These are phyloP conservation scores for Pseudonectria foliicola DNA, from an alignment of 2,329 filamentous ascomycete species.

Conservation along the genomic window DNA sequence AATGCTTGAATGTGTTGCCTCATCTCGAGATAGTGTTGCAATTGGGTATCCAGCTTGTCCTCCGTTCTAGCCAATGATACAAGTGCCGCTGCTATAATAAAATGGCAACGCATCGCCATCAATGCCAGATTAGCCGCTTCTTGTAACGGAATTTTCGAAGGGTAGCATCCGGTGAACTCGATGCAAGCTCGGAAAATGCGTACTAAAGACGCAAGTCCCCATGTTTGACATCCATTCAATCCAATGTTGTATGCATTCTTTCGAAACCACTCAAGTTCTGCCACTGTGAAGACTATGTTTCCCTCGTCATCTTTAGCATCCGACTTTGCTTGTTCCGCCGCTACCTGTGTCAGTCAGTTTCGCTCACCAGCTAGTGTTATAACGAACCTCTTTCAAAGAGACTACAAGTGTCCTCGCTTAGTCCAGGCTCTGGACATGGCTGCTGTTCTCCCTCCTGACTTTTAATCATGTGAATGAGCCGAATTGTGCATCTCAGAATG, in stretches of 20 bases:
- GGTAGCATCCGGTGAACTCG: conserved; percentile 44
- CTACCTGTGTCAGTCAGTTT: conserved; percentile 13
- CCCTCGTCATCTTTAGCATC: conserved; percentile 32
- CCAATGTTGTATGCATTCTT: conserved; percentile 75
- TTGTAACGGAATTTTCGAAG: conserved; percentile 35
- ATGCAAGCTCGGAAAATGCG: conserved; percentile 50
- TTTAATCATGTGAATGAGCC: conserved; percentile 38
- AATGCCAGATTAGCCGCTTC: conserved; percentile 43
- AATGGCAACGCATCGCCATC: conserved; percentile 63
- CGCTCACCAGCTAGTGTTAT: conserved; percentile 2
- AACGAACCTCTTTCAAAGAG: conserved; percentile 37
- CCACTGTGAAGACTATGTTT: conserved; percentile 46
- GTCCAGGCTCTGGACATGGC: not conserved
- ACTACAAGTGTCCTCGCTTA: conserved; percentile 46
- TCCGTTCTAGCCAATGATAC: conserved; percentile 45
- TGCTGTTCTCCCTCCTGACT: conserved; percentile 19
- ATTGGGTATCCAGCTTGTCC: conserved; percentile 41
- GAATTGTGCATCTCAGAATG: conserved; percentile 44
- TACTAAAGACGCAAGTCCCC: conserved; percentile 47
- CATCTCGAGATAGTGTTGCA: conserved; percentile 55
- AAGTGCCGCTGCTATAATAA: conserved; percentile 50
- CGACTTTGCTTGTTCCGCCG: conserved; percentile 23
- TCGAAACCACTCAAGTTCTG: conserved; percentile 78
- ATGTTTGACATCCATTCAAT: conserved; percentile 49
- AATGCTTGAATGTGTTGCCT: conserved; percentile 57